Evolutionary conservation across 2,329 filamentous ascomycete genomes (phyloP).

Genomic region (Graphilbum ipis-grandicollis): DNA sequence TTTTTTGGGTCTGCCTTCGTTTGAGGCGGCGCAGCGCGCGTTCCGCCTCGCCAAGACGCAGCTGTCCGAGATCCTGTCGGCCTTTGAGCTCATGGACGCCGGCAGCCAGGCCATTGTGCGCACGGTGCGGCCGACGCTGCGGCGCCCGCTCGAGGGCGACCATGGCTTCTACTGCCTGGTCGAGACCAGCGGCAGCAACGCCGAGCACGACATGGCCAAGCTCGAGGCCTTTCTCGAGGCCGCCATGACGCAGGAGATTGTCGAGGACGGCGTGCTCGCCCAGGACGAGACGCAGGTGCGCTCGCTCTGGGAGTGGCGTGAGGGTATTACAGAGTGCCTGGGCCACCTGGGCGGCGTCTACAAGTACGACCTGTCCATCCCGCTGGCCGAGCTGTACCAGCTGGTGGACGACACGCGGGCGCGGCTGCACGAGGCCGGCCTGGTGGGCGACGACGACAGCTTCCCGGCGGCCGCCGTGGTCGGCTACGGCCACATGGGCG

Average conservation of each 20-base stretch:
- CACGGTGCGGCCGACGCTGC: slow-evolving; percentile 52
- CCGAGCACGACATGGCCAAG: slow-evolving; percentile 86
- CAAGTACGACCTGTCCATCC: slow-evolving; percentile 97
- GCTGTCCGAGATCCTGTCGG: slow-evolving; percentile 86
- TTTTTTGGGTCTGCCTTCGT: slow-evolving; percentile 81
- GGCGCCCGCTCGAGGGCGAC: slow-evolving; percentile 63
- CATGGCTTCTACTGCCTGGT: slow-evolving; percentile 93
- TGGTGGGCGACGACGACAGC: slow-evolving; percentile 59
- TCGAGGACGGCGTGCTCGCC: slow-evolving; percentile 77
- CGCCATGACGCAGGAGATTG: slow-evolving; percentile 71
- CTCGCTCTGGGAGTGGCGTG: slow-evolving; percentile 79
- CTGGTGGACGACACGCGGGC: slow-evolving; percentile 73
- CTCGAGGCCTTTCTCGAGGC: slow-evolving; percentile 78
- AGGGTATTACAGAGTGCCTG: slow-evolving; percentile 78
- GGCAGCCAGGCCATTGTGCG: slow-evolving; percentile 64
- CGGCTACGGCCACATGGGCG: slow-evolving; percentile 96
- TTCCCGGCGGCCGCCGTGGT: slow-evolving; percentile 78
- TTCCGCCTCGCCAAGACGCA: slow-evolving; percentile 82
- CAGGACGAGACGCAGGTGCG: slow-evolving; percentile 83
- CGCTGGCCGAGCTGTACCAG: slow-evolving; percentile 68
- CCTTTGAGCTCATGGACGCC: slow-evolving; percentile 93
- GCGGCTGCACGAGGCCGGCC: slow-evolving; percentile 53
- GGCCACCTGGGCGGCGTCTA: slow-evolving; percentile 90
- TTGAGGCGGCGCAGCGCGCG: slow-evolving; percentile 70
- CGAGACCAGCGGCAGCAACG: slow-evolving; percentile 88